phyloP scores from a whole-genome alignment of 306 rosid genomes.

The Pterocarpus macrocarpus region DNA sequence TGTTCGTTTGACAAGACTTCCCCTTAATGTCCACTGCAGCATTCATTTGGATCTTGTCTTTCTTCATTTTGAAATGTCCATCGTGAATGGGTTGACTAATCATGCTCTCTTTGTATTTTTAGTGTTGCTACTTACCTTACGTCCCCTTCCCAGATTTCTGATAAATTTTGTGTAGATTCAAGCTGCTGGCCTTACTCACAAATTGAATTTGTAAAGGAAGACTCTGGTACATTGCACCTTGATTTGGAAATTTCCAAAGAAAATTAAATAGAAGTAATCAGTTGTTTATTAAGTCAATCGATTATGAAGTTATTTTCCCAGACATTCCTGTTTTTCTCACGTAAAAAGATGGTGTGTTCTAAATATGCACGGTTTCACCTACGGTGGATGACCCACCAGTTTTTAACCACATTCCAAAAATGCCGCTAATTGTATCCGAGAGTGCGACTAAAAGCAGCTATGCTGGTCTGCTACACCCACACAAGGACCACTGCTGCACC shows the following conservation, averaged over 20 bases:
- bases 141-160: background rate
- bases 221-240: background rate
- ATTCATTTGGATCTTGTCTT: background rate
- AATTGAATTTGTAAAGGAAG: conserved; percentile 2
- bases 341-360: no score
- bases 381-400: no score
- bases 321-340: background rate
- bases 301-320: background rate
- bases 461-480: no score
- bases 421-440: no score
- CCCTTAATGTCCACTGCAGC: conserved; percentile 1
- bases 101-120: background rate
- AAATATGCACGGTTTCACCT: no score
- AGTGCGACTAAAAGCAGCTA: no score
- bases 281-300: background rate
- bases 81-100: background rate
- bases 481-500: no score
- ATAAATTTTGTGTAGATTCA: background rate
- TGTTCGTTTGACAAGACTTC: background rate
- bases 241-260: background rate
- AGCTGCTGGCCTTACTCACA: background rate
- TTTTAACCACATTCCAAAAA: no score
- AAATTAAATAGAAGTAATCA: conserved; percentile 2
- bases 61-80: background rate
- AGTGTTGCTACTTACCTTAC: background rate